Base-by-base conservation (phyloP, 768 basidiomycete genomes). In the Pisolithus microcarpus region DNA sequence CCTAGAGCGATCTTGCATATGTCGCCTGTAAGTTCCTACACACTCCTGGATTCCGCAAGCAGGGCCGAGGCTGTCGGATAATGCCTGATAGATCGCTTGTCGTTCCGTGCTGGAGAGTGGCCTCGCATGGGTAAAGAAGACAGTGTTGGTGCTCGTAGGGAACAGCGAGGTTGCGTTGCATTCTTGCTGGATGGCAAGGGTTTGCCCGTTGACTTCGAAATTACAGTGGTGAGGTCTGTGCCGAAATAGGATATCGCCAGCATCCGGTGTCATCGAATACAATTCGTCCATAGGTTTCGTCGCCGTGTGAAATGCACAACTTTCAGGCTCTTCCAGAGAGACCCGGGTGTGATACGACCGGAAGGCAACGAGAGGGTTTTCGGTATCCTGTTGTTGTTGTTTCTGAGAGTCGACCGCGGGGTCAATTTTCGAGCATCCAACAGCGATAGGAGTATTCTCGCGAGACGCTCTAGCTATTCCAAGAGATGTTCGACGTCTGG, bases 1-100 rank as follows among this genome's bases (percentile, higher is more conserved):
- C 51, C 69, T 69, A 21, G 69, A 65, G 56, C 71, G 75, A 46
- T 74, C 69, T 48, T 74, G 67, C 80, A 80, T 81, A 56, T 74
- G 71, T 45, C 68, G 65, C 52, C 68, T 69, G 60, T 84, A 82
- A 8, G 75, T 73, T 19, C 77, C 79, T 51, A 75, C 70, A 40
- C 68, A 71, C 59, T 82, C 78, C 53, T 75, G 71, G 39, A 79
- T 69, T 38, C 75, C 75, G 30, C 61, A 50, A 18, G 73, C 67
- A 51, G 72, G 70, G 13, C 74, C 75, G 46, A 84, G 71, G 40
- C 68, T 73, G 54, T 67, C 70, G 52, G 77, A 73, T 37, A 84
- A 65, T 24, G 76, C 63, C 45, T 75, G 68, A 56, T 84, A 84
- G 51, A 78, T 67, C 23, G 70, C 74, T 48, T 66, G 62, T 31